phyloP scores from a whole-genome alignment of 768 basidiomycete genomes.

The Vishniacozyma victoriae region DNA sequence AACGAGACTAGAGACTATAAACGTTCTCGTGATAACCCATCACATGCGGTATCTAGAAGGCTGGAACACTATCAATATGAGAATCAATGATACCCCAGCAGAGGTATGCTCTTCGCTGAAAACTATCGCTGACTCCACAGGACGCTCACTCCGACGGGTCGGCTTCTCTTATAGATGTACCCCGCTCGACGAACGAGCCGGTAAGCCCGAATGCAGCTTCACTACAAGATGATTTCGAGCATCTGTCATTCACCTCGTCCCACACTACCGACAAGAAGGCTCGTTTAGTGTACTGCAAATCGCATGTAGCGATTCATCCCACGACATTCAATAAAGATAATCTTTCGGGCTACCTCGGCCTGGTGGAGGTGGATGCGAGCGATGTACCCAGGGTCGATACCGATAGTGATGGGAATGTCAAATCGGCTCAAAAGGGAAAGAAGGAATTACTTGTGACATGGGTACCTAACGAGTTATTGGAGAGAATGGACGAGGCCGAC shows the following conservation, averaged over 20 bases:
- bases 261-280: conserved; percentile 23
- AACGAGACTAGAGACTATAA: too few relatives aligned
- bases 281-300: conserved; percentile 74
- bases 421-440: conserved; percentile 47
- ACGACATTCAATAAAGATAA: conserved; percentile 88
- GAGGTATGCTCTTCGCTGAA: too few relatives aligned
- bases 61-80: too few relatives aligned
- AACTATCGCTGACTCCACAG: too few relatives aligned
- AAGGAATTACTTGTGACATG: conserved; percentile 76
- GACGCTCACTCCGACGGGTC: too few relatives aligned
- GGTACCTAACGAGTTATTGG: conserved; percentile 81
- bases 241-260: conserved; percentile 4
- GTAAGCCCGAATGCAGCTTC: too few relatives aligned
- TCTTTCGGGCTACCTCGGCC: conserved; percentile 83
- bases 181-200: too few relatives aligned
- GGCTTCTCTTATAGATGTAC: too few relatives aligned
- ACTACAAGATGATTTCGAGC: conserved; percentile 2
- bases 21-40: too few relatives aligned
- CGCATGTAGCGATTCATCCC: conserved; percentile 92
- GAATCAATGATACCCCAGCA: too few relatives aligned
- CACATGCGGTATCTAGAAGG: too few relatives aligned
- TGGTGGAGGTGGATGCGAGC: conserved; percentile 70
- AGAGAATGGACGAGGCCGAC: conserved; percentile 73
- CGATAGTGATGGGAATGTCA: conserved; percentile 11
- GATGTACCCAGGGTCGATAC: conserved; percentile 5